Percentiles rank a stretch among this genome's conserved stretches.
phyloP scores from a whole-genome alignment of 2,329 filamentous ascomycete species.

The Biscogniauxia mediterranea region DNA sequence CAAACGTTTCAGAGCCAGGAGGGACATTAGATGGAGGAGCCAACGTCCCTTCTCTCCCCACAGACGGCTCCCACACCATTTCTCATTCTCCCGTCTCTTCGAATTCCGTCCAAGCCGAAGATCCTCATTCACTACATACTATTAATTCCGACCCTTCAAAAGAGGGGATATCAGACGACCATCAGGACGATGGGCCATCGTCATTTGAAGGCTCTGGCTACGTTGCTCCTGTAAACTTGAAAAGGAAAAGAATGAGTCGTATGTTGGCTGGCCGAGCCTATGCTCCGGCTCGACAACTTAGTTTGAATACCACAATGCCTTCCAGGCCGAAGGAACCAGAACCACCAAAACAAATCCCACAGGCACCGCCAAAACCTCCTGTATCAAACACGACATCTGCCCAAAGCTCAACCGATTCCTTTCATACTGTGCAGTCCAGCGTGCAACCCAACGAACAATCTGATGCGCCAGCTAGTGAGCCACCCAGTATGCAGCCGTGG shows the following conservation, averaged over 20 bases:
- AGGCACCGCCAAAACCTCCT: slow-evolving; percentile 14
- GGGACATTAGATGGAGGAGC: neutral
- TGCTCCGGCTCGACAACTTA: slow-evolving; percentile 41
- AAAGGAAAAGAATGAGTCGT: slow-evolving; percentile 29
- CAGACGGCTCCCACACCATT: neutral
- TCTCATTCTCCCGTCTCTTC: neutral
- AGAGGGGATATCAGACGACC: slow-evolving; percentile 7
- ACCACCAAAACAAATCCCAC: slow-evolving; percentile 15
- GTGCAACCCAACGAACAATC: neutral
- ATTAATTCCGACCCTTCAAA: neutral
- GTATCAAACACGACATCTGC: slow-evolving; percentile 41
- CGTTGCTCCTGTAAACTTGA: slow-evolving; percentile 27
- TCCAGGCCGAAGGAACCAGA: slow-evolving; percentile 27
- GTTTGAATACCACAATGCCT: slow-evolving; percentile 41
- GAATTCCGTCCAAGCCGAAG: neutral
- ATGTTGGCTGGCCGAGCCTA: slow-evolving; percentile 35
- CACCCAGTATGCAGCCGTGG: slow-evolving; percentile 48
- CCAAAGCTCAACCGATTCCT: slow-evolving; percentile 49
- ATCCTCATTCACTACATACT: neutral
- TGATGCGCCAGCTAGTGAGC: neutral
- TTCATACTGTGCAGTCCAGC: slow-evolving; percentile 50
- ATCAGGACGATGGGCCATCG: slow-evolving; percentile 18
- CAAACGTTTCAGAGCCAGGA: neutral
- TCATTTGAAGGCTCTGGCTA: slow-evolving; percentile 31
- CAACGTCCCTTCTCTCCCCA: neutral